phyloP scores from a whole-genome alignment of 768 basidiomycete genomes.

The Collybiopsis confluens region DNA sequence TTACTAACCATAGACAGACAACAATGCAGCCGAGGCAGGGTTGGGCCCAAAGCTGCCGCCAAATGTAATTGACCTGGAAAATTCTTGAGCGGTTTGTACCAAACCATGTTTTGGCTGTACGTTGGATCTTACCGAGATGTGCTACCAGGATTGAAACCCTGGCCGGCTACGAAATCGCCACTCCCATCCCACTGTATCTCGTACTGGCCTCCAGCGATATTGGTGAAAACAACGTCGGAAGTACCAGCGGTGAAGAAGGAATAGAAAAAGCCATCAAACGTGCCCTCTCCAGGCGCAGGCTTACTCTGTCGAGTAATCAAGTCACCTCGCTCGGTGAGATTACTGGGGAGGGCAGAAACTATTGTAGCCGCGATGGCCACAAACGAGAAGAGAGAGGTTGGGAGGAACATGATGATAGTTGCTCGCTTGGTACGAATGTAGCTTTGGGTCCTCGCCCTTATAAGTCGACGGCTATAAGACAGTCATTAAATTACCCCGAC shows the following conservation, averaged over 20 bases:
- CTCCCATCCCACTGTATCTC: constrained; percentile 21
- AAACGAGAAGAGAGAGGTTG: constrained; percentile 7
- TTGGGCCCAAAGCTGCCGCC: not conserved
- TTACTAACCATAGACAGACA: not conserved
- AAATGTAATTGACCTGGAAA: not conserved
- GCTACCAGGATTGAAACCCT: constrained; percentile 30
- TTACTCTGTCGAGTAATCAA: constrained; percentile 11
- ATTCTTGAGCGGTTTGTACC: not conserved
- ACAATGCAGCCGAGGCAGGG: not conserved
- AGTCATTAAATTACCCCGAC: too few relatives aligned
- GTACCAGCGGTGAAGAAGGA: constrained; percentile 25
- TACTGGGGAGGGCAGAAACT: constrained; percentile 12
- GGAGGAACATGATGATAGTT: constrained; percentile 11
- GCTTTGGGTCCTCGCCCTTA: not conserved
- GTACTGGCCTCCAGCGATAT: constrained; percentile 25
- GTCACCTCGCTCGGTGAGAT: constrained; percentile 3
- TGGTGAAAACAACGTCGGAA: constrained; percentile 23
- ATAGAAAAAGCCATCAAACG: constrained; percentile 27
- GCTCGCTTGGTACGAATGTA: not conserved
- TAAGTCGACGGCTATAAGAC: not conserved
- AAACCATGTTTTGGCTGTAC: not conserved
- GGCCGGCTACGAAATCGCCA: constrained; percentile 29
- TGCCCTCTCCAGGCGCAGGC: constrained; percentile 19
- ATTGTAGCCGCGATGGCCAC: constrained; percentile 6
- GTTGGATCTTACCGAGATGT: constrained; percentile 11